These are phyloP conservation scores for Salix viminalis DNA, from an alignment of 345 rosid genomes.

Conservation along the genomic window DNA sequence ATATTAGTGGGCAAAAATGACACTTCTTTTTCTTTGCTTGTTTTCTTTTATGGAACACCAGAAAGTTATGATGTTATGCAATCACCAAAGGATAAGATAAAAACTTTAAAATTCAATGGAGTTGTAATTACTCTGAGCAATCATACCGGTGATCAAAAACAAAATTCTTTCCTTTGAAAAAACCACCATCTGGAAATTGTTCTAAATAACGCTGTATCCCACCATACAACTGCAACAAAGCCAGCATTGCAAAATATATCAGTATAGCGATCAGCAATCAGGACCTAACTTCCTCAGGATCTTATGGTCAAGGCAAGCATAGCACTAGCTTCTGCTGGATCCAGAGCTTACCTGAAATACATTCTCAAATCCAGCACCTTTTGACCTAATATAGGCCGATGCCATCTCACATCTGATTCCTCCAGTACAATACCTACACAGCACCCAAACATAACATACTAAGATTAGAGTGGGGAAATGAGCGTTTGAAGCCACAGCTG, in stretches of 20 bases:
- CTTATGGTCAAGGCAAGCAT: slow-evolving; percentile 2
- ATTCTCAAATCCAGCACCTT: slow-evolving; percentile 84
- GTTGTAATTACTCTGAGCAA: not conserved
- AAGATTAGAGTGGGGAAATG: not conserved
- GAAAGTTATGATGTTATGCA: not conserved
- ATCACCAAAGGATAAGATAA: not conserved
- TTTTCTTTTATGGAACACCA: not conserved
- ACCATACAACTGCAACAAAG: slow-evolving; percentile 70
- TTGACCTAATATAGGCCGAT: slow-evolving; percentile 81
- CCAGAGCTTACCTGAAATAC: slow-evolving; percentile 64
- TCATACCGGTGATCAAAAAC: slow-evolving; percentile 92
- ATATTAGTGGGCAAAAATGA: not conserved
- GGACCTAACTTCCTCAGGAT: not conserved
- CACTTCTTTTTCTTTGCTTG: not conserved
- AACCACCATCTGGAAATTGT: slow-evolving; percentile 86
- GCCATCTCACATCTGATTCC: slow-evolving; percentile 99
- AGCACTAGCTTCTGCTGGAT: not conserved
- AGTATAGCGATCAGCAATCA: slow-evolving; percentile 6
- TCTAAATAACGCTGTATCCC: slow-evolving; percentile 94
- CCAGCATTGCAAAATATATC: slow-evolving; percentile 10
- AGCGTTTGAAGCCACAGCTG: not conserved
- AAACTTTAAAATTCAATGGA: not conserved
- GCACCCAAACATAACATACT: not conserved
- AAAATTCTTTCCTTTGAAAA: slow-evolving; percentile 88
- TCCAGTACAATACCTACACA: slow-evolving; percentile 89